A percentile compares a stretch with the other conserved stretches of the same genome.
Evolutionary conservation across 495 filamentous ascomycete genomes (phyloP).

Genomic region (Chlorociboria aeruginascens): DNA sequence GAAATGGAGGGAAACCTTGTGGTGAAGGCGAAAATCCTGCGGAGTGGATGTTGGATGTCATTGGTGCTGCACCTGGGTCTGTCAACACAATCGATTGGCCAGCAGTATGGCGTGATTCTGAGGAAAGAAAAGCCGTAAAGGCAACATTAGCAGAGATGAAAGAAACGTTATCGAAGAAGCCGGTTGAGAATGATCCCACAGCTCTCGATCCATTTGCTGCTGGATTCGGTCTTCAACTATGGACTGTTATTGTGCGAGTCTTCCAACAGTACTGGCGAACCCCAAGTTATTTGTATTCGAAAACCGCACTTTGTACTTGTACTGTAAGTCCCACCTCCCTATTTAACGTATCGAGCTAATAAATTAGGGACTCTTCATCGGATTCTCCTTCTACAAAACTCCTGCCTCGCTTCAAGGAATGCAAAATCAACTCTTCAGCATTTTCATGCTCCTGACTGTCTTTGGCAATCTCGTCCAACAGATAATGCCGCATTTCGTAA

Average conservation of each 20-base stretch:
- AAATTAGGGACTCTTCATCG: constrained; percentile 54
- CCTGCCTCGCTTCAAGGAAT: constrained; percentile 62
- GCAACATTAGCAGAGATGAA: constrained; percentile 46
- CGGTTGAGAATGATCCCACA: constrained; percentile 18
- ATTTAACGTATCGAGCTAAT: neutral
- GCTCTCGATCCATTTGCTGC: constrained; percentile 42
- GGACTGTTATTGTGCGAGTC: constrained; percentile 45
- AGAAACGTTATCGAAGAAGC: constrained; percentile 33
- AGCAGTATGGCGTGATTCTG: constrained; percentile 62
- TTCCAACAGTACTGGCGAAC: constrained; percentile 89
- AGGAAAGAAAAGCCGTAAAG: constrained; percentile 50
- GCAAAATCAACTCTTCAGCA: constrained; percentile 76
- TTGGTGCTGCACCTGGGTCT: constrained; percentile 73
- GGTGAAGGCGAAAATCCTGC: constrained; percentile 71
- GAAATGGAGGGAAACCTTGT: constrained; percentile 60
- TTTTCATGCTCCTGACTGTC: constrained; percentile 70
- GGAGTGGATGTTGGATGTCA: constrained; percentile 94
- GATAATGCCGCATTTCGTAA: constrained; percentile 75
- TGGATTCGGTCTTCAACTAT: constrained; percentile 40
- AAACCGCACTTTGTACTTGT: constrained; percentile 42
- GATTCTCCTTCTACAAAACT: constrained; percentile 78
- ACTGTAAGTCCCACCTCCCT: constrained; percentile 58
- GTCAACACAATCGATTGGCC: constrained; percentile 69
- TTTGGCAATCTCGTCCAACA: constrained; percentile 66
- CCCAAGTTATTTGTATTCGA: constrained; percentile 75